These are phyloP conservation scores for Breynia disticha DNA, from an alignment of 441 rosid species.

Conservation along the genomic window DNA sequence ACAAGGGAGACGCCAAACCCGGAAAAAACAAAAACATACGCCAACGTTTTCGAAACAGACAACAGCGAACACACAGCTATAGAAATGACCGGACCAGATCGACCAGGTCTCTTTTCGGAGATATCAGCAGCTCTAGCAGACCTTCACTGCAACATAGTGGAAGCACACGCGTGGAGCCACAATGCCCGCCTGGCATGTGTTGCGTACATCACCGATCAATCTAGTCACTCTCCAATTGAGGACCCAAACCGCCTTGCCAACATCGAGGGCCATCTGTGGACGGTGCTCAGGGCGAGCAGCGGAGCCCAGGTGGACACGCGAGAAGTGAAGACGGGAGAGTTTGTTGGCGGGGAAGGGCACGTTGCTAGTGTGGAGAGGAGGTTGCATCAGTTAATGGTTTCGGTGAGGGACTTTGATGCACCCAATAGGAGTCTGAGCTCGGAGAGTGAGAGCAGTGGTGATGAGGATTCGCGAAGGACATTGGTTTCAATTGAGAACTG, in stretches of 20 bases:
- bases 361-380: slow-evolving; percentile 49
- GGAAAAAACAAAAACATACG: slow-evolving; percentile 10
- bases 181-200: slow-evolving; percentile 62
- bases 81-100: slow-evolving; percentile 55
- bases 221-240: slow-evolving; percentile 36
- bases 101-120: slow-evolving; percentile 74
- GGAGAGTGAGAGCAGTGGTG: slow-evolving; percentile 3
- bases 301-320: slow-evolving; percentile 19
- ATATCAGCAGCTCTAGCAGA: slow-evolving; percentile 55
- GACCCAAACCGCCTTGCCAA: slow-evolving; percentile 51
- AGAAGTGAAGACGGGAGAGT: slow-evolving; percentile 32
- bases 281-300: slow-evolving; percentile 37
- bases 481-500: slow-evolving; percentile 48
- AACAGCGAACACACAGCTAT: slow-evolving; percentile 46
- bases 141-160: slow-evolving; percentile 52
- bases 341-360: slow-evolving; percentile 29
- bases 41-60: slow-evolving; percentile 18
- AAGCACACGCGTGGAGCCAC: slow-evolving; percentile 83
- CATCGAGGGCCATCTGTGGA: slow-evolving; percentile 49
- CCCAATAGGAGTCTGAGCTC: background rate
- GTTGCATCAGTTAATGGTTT: slow-evolving; percentile 62
- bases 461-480: slow-evolving; percentile 26
- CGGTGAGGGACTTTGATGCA: slow-evolving; percentile 53
- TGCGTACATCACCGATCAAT: slow-evolving; percentile 45
- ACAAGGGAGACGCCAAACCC: slow-evolving; percentile 32